Evolutionary conservation across 2,329 filamentous ascomycete genomes (phyloP).

Genomic region (Domatiomyces globalis): DNA sequence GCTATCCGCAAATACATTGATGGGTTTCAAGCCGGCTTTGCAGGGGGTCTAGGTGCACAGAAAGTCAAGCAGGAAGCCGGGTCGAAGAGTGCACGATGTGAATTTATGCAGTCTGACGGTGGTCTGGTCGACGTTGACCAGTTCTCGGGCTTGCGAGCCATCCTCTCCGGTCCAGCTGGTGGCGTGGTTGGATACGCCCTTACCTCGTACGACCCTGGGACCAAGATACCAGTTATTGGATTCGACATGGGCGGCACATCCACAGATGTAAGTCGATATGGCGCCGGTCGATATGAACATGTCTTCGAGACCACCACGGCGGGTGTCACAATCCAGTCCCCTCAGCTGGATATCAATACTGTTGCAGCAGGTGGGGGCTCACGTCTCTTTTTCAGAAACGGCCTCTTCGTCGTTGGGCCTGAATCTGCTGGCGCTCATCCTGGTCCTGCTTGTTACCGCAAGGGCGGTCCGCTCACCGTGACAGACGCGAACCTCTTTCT

Average conservation of each 20-base stretch:
- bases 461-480: conserved; percentile 77
- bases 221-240: conserved; percentile 73
- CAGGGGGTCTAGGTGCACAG: conserved; percentile 61
- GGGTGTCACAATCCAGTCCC: conserved; percentile 84
- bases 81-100: conserved; percentile 60
- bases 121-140: conserved; percentile 42
- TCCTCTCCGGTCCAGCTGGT: conserved; percentile 81
- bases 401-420: conserved; percentile 80
- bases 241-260: conserved; percentile 95
- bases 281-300: conserved; percentile 74
- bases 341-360: conserved; percentile 87
- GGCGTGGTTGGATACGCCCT: conserved; percentile 87
- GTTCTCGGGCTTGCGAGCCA: conserved; percentile 77
- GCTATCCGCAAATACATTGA: conserved; percentile 64
- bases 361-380: conserved; percentile 68
- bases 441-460: conserved; percentile 82
- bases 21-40: conserved; percentile 67
- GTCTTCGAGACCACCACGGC: conserved; percentile 90
- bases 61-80: conserved; percentile 55
- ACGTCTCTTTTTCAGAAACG: conserved; percentile 70
- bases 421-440: conserved; percentile 86
- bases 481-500: conserved; percentile 86
- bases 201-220: conserved; percentile 74
- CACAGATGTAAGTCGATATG: conserved; percentile 81
- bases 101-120: conserved; percentile 93